Conservation (phyloP, 129 eudicot genomes). For the Helichrysum umbraculigerum region DNA sequence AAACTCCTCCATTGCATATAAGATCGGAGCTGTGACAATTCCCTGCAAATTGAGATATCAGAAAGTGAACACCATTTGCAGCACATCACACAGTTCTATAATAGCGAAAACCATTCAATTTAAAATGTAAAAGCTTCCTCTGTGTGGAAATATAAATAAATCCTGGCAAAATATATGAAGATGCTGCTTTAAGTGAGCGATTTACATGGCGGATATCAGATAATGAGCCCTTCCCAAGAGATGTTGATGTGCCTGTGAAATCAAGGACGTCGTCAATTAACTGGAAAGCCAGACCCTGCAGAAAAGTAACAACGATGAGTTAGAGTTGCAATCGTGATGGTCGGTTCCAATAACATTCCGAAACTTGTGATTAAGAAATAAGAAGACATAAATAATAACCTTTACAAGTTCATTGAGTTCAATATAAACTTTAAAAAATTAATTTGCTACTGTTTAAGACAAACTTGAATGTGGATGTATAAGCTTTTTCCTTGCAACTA, state of each 20-base stretch:
- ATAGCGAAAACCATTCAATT: not conserved
- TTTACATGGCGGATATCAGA: conserved; percentile 95
- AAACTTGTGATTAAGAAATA: no score
- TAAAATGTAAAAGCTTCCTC: not conserved
- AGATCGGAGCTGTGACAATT: conserved; percentile 81
- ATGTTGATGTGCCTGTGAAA: conserved; percentile 88
- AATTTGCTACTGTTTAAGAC: not conserved
- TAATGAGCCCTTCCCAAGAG: conserved; percentile 93
- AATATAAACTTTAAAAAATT: not conserved
- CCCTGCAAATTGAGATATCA: conserved; percentile 48
- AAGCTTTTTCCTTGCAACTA: not conserved
- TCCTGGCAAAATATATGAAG: not conserved
- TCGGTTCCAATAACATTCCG: not conserved
- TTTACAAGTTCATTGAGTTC: not conserved
- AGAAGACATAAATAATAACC: no score
- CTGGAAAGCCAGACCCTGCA: conserved; percentile 92
- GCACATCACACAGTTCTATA: not conserved
- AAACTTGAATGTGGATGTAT: not conserved
- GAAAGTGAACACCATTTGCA: not conserved
- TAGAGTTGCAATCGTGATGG: conserved; percentile 10
- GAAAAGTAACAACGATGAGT: conserved; percentile 11
- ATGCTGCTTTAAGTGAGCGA: not conserved
- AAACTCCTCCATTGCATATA: conserved; percentile 93
- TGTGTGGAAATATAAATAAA: conserved; percentile 15
- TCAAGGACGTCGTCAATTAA: conserved; percentile 92